A percentile compares a stretch with the other conserved stretches of the same genome.
Evolutionary conservation across 2,329 filamentous ascomycete genomes (phyloP).

Genomic region (Intubia oerlemansii): DNA sequence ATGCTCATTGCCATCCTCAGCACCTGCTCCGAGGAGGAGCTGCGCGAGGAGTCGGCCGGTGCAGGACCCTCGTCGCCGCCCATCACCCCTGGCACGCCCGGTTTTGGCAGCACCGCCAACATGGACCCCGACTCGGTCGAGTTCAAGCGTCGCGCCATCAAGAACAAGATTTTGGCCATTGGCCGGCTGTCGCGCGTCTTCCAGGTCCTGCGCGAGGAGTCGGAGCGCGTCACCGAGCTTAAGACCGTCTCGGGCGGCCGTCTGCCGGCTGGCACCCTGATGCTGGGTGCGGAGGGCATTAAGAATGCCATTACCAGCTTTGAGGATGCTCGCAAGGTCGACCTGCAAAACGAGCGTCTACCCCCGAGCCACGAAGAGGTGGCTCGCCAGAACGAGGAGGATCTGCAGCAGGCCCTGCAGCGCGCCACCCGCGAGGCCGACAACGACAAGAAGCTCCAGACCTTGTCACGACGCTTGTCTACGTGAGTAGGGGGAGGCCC

Average conservation of each 20-base stretch:
- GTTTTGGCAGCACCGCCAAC: slow-evolving; percentile 2
- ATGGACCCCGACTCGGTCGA: slow-evolving; percentile 68
- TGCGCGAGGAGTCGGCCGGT: slow-evolving; percentile 60
- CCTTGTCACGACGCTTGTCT: slow-evolving; percentile 78
- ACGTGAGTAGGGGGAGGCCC: slow-evolving; percentile 58
- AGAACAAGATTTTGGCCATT: slow-evolving; percentile 98
- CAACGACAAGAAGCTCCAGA: slow-evolving; percentile 72
- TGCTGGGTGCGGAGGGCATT: slow-evolving; percentile 95
- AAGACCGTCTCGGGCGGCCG: slow-evolving; percentile 91
- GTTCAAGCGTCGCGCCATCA: slow-evolving; percentile 89
- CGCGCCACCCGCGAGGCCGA: slow-evolving; percentile 75
- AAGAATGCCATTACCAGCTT: slow-evolving; percentile 96
- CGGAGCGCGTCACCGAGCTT: slow-evolving; percentile 87
- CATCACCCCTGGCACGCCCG: slow-evolving; percentile 19
- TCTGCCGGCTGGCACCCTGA: slow-evolving; percentile 83
- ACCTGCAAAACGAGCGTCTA: slow-evolving; percentile 86
- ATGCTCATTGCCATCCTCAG: slow-evolving; percentile 98
- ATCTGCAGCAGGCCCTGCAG: slow-evolving; percentile 63
- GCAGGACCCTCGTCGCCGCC: slow-evolving; percentile 62
- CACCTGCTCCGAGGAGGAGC: slow-evolving; percentile 96
- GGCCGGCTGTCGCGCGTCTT: slow-evolving; percentile 92
- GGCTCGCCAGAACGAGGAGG: slow-evolving; percentile 58
- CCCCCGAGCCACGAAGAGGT: slow-evolving; percentile 90
- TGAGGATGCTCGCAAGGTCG: slow-evolving; percentile 90
- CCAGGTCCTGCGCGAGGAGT: slow-evolving; percentile 94